Conservation (phyloP, 257 asterid genomes). For the Gentiana macrophylla region DNA sequence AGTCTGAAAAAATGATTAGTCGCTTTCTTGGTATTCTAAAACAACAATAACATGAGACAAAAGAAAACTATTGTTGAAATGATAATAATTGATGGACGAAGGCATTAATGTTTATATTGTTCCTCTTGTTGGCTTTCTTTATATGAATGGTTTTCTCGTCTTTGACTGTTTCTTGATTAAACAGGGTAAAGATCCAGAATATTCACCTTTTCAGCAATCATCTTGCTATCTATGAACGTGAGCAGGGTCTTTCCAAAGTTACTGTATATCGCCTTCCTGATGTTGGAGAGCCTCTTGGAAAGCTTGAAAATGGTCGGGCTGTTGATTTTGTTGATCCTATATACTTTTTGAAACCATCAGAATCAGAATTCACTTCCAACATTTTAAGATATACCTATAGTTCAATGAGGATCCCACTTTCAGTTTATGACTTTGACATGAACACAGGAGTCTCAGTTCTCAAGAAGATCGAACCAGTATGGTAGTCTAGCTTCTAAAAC, state of each 20-base stretch:
- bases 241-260: conserved; percentile 65
- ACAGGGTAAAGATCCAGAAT: conserved; percentile 76
- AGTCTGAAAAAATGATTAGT: too few species aligned
- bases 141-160: neutral
- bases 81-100: too few species aligned
- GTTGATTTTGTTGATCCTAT: conserved; percentile 71
- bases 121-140: neutral
- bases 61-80: too few species aligned
- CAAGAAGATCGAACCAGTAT: conserved; percentile 75
- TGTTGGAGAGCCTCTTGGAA: conserved; percentile 55
- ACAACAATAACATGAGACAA: too few species aligned
- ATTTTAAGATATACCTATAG: conserved; percentile 65
- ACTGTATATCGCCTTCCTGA: conserved; percentile 58
- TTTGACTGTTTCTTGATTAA: conserved; percentile 8
- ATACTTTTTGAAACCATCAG: conserved; percentile 50
- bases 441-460: conserved; percentile 65
- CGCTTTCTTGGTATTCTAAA: too few species aligned
- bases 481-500: conserved; percentile 14
- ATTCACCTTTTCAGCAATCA: conserved; percentile 64
- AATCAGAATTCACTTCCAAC: conserved; percentile 66
- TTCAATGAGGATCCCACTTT: conserved; percentile 78
- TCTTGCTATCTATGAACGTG: conserved; percentile 81
- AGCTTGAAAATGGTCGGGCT: conserved; percentile 55
- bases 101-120: too few species aligned
- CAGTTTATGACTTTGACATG: conserved; percentile 92